Base-by-base conservation (phyloP, 108 stramenopile genomes). In the Pinguiococcus pyrenoidosus region DNA sequence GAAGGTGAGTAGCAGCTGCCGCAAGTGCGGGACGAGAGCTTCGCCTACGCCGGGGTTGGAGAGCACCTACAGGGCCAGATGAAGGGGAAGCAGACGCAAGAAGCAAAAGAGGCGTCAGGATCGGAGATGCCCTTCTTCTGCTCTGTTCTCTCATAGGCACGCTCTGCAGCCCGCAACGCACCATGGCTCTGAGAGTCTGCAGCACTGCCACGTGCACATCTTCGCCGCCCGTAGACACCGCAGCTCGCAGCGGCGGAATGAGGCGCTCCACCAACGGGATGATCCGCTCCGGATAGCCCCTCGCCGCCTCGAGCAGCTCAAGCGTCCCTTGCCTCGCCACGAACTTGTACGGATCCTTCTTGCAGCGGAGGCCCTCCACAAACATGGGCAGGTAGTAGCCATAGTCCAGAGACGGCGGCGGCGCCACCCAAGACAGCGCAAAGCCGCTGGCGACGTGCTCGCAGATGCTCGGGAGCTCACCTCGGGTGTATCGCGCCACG, bases 321-420 rank as follows among this genome's bases (percentile, higher is more conserved):
- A 29, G 20, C 20, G 32, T 32, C n/a, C 59, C 66, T 22, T 54
- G 44, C 9, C 27, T 14, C 2, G 58, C 58, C 10, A 67, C 21
- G 53, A 38, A 51, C 26, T n/a, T 32, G 50, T 50, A 52, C 5
- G 48, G 54, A 12, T 41, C 43, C 10, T 60, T 53, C 3, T 30
- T 16, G 14, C 40, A 38, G 13, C 56, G 51, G 7, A 67, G 32
- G 3, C 66, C 66, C 18, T 44, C 52, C 8, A 67, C 30, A 42
- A 67, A 67, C 25, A 67, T 41, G 28, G 66, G 66, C 36, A 67
- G 44, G 45, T 55, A 67, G 30, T 37, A 29, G n/a, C 60, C 49
- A 45, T 60, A 67, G 59, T 67, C 66, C 24, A 67, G 27, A 37
- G 59, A 37, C 23, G 21, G 12, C 27, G 44, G 21, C 2, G 40